phyloP scores from a whole-genome alignment of 768 basidiomycete species.

The Trametes cingulata region DNA sequence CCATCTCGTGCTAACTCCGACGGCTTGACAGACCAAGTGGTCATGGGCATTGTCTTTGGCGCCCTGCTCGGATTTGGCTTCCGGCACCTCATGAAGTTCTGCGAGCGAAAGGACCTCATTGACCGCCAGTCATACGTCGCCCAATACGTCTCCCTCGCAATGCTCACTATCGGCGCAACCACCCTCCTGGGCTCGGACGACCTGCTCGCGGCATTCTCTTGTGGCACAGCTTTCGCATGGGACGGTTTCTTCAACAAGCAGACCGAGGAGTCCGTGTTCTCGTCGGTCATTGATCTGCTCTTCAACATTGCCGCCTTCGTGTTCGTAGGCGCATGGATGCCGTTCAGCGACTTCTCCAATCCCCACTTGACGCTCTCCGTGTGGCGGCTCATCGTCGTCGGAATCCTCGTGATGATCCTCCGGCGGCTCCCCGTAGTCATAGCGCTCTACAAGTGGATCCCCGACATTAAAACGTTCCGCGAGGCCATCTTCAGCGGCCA shows the following conservation, averaged over 20 bases:
- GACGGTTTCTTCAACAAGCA: constrained; percentile 92
- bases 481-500: constrained; percentile 96
- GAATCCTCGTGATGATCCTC: constrained; percentile 78
- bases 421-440: constrained; percentile 85
- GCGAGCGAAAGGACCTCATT: constrained; percentile 81
- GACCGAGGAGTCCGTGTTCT: constrained; percentile 94
- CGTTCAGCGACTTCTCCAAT: constrained; percentile 79
- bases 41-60: constrained; percentile 75
- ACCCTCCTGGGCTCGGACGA: constrained; percentile 91
- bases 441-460: constrained; percentile 87
- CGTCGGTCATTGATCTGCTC: constrained; percentile 91
- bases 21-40: constrained; percentile 65
- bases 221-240: constrained; percentile 96
- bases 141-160: constrained; percentile 82
- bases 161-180: constrained; percentile 82
- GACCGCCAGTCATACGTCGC: constrained; percentile 95
- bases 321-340: constrained; percentile 97
- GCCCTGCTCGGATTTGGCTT: constrained; percentile 73
- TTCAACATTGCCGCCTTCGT: constrained; percentile 97
- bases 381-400: constrained; percentile 84
- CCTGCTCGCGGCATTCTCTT: constrained; percentile 90
- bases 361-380: constrained; percentile 66
- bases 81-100: constrained; percentile 92
- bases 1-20: constrained; percentile 1
- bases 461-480: constrained; percentile 91